phyloP scores from a whole-genome alignment of 768 basidiomycete species.

The Tulasnella sp. region DNA sequence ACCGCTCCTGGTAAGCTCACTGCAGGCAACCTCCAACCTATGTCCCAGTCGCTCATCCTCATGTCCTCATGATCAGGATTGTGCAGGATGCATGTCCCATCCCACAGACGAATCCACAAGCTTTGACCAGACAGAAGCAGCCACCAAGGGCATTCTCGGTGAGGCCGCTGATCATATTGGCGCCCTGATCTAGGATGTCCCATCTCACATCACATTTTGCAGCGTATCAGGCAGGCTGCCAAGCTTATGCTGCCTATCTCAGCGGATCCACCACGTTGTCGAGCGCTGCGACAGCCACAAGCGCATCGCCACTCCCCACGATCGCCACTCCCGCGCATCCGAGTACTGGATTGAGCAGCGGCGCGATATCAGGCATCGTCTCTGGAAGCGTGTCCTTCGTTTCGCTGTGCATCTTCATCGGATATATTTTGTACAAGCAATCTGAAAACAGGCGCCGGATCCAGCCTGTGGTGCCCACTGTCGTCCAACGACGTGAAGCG shows the following conservation, averaged over 20 bases:
- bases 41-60: background rate
- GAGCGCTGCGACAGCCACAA: background rate
- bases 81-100: background rate
- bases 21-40: background rate
- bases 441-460: background rate
- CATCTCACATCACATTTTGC: background rate
- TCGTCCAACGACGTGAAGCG: background rate
- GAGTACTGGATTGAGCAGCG: background rate
- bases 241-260: background rate
- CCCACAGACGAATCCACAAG: background rate
- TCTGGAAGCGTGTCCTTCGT: background rate
- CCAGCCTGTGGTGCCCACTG: background rate
- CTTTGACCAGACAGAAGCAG: background rate
- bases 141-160: background rate
- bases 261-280: constrained; percentile 5
- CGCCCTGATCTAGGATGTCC: background rate
- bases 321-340: background rate
- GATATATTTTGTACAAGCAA: background rate
- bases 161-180: background rate
- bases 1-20: background rate
- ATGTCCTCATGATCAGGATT: background rate
- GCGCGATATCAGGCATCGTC: background rate
- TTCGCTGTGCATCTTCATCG: background rate
- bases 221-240: background rate
- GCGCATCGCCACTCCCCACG: background rate